Conservation (phyloP, 139 green algal genomes). For the Chloropicon primus region DNA sequence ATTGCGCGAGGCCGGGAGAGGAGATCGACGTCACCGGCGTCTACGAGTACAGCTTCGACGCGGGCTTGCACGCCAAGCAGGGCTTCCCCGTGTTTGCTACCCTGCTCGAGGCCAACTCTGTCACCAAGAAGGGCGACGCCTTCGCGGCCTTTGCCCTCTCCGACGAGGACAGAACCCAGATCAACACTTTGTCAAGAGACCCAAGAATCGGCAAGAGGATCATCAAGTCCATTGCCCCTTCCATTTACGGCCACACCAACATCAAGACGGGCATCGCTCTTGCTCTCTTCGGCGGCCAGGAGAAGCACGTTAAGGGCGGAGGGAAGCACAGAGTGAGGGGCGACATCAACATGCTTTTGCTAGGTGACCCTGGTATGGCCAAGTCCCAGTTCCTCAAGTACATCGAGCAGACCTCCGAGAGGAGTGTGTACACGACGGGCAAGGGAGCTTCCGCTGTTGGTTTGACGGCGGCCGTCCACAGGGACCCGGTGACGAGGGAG, state of each 20-base stretch:
- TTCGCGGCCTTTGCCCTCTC: constrained; percentile 64
- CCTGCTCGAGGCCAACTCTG: constrained; percentile 85
- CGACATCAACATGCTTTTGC: constrained; percentile 98
- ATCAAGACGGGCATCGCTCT: constrained; percentile 94
- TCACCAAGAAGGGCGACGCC: constrained; percentile 60
- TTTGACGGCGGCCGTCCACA: constrained; percentile 86
- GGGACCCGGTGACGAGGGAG: constrained; percentile 66
- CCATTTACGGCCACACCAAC: constrained; percentile 94
- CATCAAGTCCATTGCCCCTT: constrained; percentile 88
- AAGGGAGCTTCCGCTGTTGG: constrained; percentile 83
- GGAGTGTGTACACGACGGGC: constrained; percentile 91
- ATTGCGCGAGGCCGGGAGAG: constrained; percentile 80
- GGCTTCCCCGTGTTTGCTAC: constrained; percentile 95
- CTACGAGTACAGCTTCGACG: constrained; percentile 84
- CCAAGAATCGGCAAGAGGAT: constrained; percentile 62
- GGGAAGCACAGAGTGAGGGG: constrained; percentile 53
- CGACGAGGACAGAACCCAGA: constrained; percentile 78
- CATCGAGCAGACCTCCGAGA: constrained; percentile 77
- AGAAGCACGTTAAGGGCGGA: constrained; percentile 39
- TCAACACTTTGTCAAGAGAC: constrained; percentile 56
- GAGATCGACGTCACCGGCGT: constrained; percentile 88
- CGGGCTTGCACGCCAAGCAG: constrained; percentile 68
- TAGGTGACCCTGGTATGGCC: constrained; percentile 87
- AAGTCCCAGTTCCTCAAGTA: constrained; percentile 99
- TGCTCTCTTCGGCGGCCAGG: constrained; percentile 84